Base-by-base conservation (phyloP, 225 moss, liverwort and hornwort genomes). In the Takakia lepidozioides region DNA sequence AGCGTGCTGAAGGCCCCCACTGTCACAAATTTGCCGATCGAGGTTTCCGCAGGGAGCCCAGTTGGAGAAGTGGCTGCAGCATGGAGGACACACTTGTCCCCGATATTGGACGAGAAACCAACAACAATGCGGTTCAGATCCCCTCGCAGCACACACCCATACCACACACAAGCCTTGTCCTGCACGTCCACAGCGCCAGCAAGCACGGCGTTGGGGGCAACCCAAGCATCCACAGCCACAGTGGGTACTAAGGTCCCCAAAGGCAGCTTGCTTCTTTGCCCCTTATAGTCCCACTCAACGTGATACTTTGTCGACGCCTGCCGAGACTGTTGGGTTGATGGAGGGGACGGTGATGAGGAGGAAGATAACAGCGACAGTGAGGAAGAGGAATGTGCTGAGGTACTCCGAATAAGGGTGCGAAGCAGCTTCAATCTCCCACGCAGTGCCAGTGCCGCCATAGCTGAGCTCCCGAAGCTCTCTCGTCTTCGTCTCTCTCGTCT, bases 211-310 rank as follows among this genome's bases (percentile, higher is more conserved):
- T 90, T 98, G 4, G 95, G 95, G 13, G 90, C 90, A 2, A 91
- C 85, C 52, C 69, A 91, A 0, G 95, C 90, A 37, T 98, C 90
- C 24, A 98, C 90, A n/a, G 90, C 79, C 43, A 98, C 84, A 8
- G 50, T 46, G 19, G 95, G 95, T 38, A 91, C 87, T 14, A 52
- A 54, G 11, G 60, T 48, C n/a, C 69, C 71, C 3, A 90, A 52
- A 1, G 95, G 90, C 32, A 98, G 58, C 38, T 72, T 62, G 47
- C 72, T 74, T 44, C 95, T 79, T 58, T 98, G 90, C 25, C 95
- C 95, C 32, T 86, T 69, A 55, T 87, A 90, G 48, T 90, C 78
- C 86, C 84, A 98, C 23, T 68, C 63, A 4, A 43, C 63, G 43
- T 67, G 85, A 29, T 66, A 47, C 32, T 11, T 32, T 7, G 8